Percentiles rank a stretch among this genome's conserved stretches.
phyloP scores from a whole-genome alignment of 306 rosid species.

The Cucurbita pepo region DNA sequence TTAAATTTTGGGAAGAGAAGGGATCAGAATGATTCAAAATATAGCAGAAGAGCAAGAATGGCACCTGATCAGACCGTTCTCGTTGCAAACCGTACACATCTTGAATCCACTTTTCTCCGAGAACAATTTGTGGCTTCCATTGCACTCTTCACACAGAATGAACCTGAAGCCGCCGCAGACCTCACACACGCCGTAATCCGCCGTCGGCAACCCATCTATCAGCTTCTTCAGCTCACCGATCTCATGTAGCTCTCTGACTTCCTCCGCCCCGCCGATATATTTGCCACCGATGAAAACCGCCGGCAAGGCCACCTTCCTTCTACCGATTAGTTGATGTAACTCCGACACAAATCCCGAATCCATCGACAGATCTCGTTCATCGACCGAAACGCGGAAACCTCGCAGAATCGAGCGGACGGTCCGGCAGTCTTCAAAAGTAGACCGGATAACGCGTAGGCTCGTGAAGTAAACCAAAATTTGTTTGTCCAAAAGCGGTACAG shows the following conservation, averaged over 20 bases:
- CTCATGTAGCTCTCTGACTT: slow-evolving; percentile 59
- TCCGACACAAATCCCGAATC: slow-evolving; percentile 53
- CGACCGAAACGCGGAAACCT: slow-evolving; percentile 51
- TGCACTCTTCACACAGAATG: slow-evolving; percentile 54
- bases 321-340: slow-evolving; percentile 45
- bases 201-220: slow-evolving; percentile 62
- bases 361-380: slow-evolving; percentile 88
- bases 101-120: slow-evolving; percentile 53
- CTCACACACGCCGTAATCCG: slow-evolving; percentile 38
- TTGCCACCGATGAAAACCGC: slow-evolving; percentile 70
- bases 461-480: slow-evolving; percentile 77
- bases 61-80: slow-evolving; percentile 84
- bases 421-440: slow-evolving; percentile 69
- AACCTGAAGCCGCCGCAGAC: slow-evolving; percentile 61
- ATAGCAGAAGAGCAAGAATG: slow-evolving; percentile 54
- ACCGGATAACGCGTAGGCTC: slow-evolving; percentile 72
- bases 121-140: slow-evolving; percentile 69
- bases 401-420: slow-evolving; percentile 60
- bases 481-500: slow-evolving; percentile 39
- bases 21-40: slow-evolving; percentile 15
- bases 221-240: slow-evolving; percentile 80
- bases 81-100: slow-evolving; percentile 57
- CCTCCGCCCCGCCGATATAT: slow-evolving; percentile 78
- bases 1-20: neutral
- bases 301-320: slow-evolving; percentile 32